phyloP scores from a whole-genome alignment of 768 basidiomycete species.

The Russula ochroleuca region DNA sequence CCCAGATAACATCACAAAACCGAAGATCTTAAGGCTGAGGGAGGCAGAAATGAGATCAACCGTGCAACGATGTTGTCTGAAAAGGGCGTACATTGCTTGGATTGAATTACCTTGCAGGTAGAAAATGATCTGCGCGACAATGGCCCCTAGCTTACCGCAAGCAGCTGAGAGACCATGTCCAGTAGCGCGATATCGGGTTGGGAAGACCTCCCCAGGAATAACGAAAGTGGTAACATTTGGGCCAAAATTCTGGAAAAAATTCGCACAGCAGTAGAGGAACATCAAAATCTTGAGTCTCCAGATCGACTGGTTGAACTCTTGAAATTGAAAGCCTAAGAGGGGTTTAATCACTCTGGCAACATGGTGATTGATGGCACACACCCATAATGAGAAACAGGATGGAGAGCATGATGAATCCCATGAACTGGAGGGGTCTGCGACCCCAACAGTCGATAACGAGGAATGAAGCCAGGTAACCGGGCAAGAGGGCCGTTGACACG shows the following conservation, averaged over 20 bases:
- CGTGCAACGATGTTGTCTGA: constrained; percentile 15
- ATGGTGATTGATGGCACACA: constrained; percentile 33
- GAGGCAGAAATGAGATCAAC: background rate
- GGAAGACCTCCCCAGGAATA: constrained; percentile 44
- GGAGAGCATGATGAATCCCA: constrained; percentile 69
- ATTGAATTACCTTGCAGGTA: constrained; percentile 28
- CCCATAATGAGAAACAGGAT: constrained; percentile 66
- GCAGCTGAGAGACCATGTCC: constrained; percentile 46
- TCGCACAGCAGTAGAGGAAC: constrained; percentile 39
- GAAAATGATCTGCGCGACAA: constrained; percentile 40
- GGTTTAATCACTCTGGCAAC: background rate
- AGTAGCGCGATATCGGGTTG: constrained; percentile 43
- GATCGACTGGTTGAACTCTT: constrained; percentile 31
- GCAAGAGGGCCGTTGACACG: constrained; percentile 72
- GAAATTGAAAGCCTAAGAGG: constrained; percentile 32
- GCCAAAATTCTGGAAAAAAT: constrained; percentile 46
- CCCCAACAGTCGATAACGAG: constrained; percentile 74
- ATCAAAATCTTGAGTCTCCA: constrained; percentile 35
- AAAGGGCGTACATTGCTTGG: constrained; percentile 34
- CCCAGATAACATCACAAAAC: constrained; percentile 46
- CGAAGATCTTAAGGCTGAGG: constrained; percentile 41
- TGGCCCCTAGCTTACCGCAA: constrained; percentile 43
- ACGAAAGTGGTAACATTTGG: constrained; percentile 45
- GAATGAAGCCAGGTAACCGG: constrained; percentile 67
- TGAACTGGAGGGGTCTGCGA: constrained; percentile 74